Evolutionary conservation across 202 grass and related monocot genomes (phyloP).

Genomic region (Musa balbisiana): DNA sequence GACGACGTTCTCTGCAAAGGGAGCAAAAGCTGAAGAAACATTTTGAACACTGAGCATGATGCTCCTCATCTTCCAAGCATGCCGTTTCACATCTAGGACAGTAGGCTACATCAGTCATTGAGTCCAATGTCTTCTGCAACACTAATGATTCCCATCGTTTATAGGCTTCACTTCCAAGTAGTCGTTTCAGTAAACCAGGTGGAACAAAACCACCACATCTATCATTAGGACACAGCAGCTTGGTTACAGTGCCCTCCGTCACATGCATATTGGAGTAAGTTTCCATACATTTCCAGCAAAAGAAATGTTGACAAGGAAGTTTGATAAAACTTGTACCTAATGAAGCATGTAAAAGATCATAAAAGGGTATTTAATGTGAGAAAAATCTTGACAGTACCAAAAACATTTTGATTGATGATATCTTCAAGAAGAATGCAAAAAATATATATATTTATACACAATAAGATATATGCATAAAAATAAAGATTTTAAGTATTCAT

Average conservation of each 20-base stretch:
- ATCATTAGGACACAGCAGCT: conserved; percentile 66
- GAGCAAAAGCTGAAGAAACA: conserved; percentile 96
- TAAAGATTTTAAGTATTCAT: neutral
- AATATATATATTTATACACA: neutral
- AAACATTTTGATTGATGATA: too few relatives aligned
- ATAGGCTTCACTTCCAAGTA: conserved; percentile 68
- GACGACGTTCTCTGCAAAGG: conserved; percentile 63
- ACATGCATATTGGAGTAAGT: conserved; percentile 89
- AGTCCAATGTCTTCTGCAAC: conserved; percentile 80
- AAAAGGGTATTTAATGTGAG: neutral
- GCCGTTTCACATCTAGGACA: conserved; percentile 90
- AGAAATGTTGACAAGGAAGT: conserved; percentile 82
- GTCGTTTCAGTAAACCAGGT: conserved; percentile 64
- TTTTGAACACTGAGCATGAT: conserved; percentile 87
- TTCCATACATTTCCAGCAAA: conserved; percentile 90
- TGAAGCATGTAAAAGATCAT: conserved; percentile 11
- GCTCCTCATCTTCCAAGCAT: conserved; percentile 75
- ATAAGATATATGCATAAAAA: conserved; percentile 18
- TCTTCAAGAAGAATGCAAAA: too few relatives aligned
- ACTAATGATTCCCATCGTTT: conserved; percentile 56
- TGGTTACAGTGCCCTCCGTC: conserved; percentile 79
- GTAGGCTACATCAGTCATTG: conserved; percentile 90
- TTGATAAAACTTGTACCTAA: conserved; percentile 55
- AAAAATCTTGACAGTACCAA: neutral
- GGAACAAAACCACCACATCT: conserved; percentile 64